Conservation (phyloP, 129 eudicot genomes). For the Ambrosia artemisiifolia region DNA sequence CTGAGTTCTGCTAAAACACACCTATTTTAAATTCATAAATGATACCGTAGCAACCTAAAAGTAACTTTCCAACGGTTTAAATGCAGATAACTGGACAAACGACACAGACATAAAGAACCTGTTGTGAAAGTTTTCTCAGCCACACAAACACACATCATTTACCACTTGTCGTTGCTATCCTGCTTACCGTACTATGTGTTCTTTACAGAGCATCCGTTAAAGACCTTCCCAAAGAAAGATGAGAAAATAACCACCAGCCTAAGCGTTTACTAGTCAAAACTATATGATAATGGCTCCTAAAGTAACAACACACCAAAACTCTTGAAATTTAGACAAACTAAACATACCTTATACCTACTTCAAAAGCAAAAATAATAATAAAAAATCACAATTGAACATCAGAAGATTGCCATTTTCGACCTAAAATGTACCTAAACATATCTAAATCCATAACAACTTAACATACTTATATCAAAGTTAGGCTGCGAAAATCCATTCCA, state of each 20-base stretch:
- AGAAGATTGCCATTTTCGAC: neutral
- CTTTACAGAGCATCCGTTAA: neutral
- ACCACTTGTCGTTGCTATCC: neutral
- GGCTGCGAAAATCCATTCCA: neutral
- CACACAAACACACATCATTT: neutral
- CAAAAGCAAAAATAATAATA: neutral
- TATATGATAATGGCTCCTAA: neutral
- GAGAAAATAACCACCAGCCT: neutral
- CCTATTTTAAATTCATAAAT: neutral
- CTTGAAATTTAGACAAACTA: neutral
- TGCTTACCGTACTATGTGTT: neutral
- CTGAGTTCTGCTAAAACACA: neutral
- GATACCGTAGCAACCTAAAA: neutral
- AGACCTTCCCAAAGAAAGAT: neutral
- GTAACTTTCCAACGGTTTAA: neutral
- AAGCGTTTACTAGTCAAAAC: neutral
- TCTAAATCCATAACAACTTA: neutral
- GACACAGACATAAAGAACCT: neutral
- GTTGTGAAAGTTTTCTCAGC: neutral
- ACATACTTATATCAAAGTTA: neutral
- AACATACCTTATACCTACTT: neutral
- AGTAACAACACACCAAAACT: neutral
- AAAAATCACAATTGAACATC: neutral
- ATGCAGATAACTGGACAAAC: neutral
- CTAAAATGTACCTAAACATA: slow-evolving; percentile 4